These are phyloP conservation scores for Neurospora hispaniola DNA, from an alignment of 495 filamentous ascomycete species.

Conservation along the genomic window DNA sequence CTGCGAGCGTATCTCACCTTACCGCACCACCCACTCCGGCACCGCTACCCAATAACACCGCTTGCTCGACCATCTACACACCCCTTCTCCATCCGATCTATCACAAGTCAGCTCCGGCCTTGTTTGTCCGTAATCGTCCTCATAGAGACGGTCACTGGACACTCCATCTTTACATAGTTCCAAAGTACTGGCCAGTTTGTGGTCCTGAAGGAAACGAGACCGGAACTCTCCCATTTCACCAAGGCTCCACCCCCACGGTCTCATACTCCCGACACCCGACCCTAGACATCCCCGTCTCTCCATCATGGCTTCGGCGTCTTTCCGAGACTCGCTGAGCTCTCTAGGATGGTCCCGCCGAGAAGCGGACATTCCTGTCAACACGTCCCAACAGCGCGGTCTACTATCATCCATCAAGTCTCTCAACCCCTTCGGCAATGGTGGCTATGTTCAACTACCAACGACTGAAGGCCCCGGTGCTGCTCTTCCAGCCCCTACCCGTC, in stretches of 20 bases:
- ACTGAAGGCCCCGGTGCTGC: slow-evolving; percentile 75
- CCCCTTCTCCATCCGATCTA: slow-evolving; percentile 5
- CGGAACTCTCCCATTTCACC: background rate
- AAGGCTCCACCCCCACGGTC: background rate
- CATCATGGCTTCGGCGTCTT: slow-evolving; percentile 79
- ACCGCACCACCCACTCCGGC: slow-evolving; percentile 4
- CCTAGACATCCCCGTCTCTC: background rate
- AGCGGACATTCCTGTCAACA: slow-evolving; percentile 66
- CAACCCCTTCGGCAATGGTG: slow-evolving; percentile 81
- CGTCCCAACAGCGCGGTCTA: slow-evolving; percentile 59
- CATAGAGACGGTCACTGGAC: slow-evolving; percentile 14
- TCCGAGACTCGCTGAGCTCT: slow-evolving; percentile 88
- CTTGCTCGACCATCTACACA: slow-evolving; percentile 3
- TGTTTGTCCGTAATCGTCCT: slow-evolving; percentile 8
- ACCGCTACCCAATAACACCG: slow-evolving; percentile 7
- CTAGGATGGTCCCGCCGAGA: slow-evolving; percentile 90
- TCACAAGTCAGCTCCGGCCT: slow-evolving; percentile 13
- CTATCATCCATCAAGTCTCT: slow-evolving; percentile 71
- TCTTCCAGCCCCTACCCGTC: slow-evolving; percentile 69
- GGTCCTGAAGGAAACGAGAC: background rate
- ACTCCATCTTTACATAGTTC: background rate
- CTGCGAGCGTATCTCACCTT: slow-evolving; percentile 7
- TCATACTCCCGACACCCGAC: background rate
- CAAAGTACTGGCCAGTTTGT: background rate
- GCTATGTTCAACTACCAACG: slow-evolving; percentile 87